These are phyloP conservation scores for Hondaea fermentalgiana DNA, from an alignment of 108 stramenopile genomes.

Conservation along the genomic window DNA sequence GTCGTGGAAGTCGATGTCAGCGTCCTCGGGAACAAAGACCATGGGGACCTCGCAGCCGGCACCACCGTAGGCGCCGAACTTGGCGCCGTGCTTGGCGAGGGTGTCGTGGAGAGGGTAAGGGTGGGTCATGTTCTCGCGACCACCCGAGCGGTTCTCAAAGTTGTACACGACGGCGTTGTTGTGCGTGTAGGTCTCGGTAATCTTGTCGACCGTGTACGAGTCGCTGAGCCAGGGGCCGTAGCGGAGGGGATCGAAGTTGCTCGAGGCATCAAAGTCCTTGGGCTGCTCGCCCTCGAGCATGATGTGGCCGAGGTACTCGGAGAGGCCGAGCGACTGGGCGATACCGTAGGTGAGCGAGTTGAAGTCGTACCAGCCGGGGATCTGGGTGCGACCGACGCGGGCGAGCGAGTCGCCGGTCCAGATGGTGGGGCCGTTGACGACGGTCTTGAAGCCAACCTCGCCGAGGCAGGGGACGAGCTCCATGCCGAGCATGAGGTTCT, in stretches of 20 bases:
- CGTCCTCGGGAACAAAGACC: background rate
- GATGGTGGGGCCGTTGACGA: conserved; percentile 23
- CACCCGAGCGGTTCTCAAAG: background rate
- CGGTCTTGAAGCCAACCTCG: conserved; percentile 20
- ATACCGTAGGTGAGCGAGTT: conserved; percentile 23
- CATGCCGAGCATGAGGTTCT: conserved; percentile 21
- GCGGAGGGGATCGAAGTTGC: conserved; percentile 10
- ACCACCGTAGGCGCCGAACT: background rate
- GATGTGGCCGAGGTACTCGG: conserved; percentile 19
- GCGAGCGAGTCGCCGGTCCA: conserved; percentile 6
- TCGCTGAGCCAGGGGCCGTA: conserved; percentile 12
- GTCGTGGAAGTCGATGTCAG: conserved; percentile 1
- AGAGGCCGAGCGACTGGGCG: background rate
- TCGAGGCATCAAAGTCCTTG: background rate
- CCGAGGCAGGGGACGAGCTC: conserved; percentile 18
- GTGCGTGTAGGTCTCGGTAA: conserved; percentile 21
- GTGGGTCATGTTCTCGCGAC: background rate
- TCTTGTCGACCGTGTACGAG: background rate
- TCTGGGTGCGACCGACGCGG: background rate
- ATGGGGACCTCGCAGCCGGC: conserved; percentile 16
- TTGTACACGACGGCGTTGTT: background rate
- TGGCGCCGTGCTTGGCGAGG: conserved; percentile 2
- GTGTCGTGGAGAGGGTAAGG: background rate
- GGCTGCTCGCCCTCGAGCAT: conserved; percentile 24
- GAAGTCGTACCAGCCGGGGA: conserved; percentile 22